Evolutionary conservation across 495 filamentous ascomycete genomes (phyloP), one percentile per base, ranked within the genome.

Genomic region (Aspergillus ellipticus): DNA sequence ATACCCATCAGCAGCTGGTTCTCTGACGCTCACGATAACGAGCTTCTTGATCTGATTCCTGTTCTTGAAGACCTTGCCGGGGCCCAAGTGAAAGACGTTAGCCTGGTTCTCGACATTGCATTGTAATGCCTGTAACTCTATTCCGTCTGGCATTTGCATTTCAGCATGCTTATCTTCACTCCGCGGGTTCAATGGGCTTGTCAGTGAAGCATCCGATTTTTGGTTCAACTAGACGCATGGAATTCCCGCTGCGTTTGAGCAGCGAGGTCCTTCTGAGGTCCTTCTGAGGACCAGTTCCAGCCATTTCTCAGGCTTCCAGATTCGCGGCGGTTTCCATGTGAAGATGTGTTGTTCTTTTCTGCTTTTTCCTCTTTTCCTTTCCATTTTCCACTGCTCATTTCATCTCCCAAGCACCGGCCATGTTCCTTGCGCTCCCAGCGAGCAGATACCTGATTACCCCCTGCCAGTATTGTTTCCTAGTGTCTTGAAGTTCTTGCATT

Each of bases 1-100:
- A 94, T 99, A 43, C 94, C 94, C 20, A 99, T 99, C 75, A 97
- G 93, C 82, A 97, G 93, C 81, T 99, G 94, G 94, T 99, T 99
- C 78, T 97, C 92, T 65, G 94, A 99, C 76, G 94, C 95, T 54
- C 94, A 99, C 74, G 94, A 99, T 77, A 99, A 99, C 72, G 94
- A 99, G 79, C 83, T 99, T 55, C 80, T 99, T 63, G 94, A 99
- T 68, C 79, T 99, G 57, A 99, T 99, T 67, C 94, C 94, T 19
- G 94, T 99, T 61, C 90, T 99, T 62, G 95, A 97, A 79, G 94
- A 99, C 75, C 83, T 99, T 61, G 93, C 94, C 52, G 85, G 87
- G 58, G 62, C 81, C 33, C 88, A 90, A 66, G 95, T 97, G 53
- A 82, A 85, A 74, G 94, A 99, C 75, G 95, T 99, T 72, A 97